phyloP scores from a whole-genome alignment of 2,329 filamentous ascomycete genomes.

The Macrophomina tecta region DNA sequence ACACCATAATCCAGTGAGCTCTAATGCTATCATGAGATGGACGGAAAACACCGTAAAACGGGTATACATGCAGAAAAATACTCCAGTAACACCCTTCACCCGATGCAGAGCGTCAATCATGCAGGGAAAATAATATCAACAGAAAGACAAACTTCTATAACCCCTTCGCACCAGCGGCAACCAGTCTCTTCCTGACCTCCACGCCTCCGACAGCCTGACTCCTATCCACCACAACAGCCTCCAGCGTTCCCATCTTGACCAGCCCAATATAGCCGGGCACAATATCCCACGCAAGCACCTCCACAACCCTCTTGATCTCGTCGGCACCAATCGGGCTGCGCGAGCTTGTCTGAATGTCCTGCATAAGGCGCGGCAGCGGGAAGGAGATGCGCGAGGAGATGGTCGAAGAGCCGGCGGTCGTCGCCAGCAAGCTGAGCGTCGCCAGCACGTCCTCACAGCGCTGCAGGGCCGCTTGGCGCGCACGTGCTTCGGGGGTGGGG shows the following conservation, averaged over 20 bases:
- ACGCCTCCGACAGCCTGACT: slow-evolving; percentile 37
- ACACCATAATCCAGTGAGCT: not conserved
- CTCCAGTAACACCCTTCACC: not conserved
- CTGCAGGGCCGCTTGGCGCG: slow-evolving; percentile 55
- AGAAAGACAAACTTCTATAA: not conserved
- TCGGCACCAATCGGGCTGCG: slow-evolving; percentile 53
- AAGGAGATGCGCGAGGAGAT: slow-evolving; percentile 47
- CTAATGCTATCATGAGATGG: not conserved
- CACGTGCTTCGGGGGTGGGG: slow-evolving; percentile 50
- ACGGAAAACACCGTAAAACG: not conserved
- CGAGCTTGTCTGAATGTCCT: slow-evolving; percentile 53
- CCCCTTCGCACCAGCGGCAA: slow-evolving; percentile 24
- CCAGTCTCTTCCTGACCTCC: slow-evolving; percentile 42
- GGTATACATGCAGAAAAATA: slow-evolving; percentile 11
- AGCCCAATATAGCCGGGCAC: slow-evolving; percentile 51
- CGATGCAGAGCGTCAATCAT: not conserved
- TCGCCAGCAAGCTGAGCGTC: slow-evolving; percentile 51
- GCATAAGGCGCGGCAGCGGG: slow-evolving; percentile 49
- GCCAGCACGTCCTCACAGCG: slow-evolving; percentile 53
- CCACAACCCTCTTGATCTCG: slow-evolving; percentile 51
- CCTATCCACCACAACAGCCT: slow-evolving; percentile 51
- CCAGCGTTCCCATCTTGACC: slow-evolving; percentile 46
- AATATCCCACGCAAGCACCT: slow-evolving; percentile 52
- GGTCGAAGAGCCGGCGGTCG: slow-evolving; percentile 29
- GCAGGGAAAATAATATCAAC: not conserved